Percentiles rank a stretch among this genome's conserved stretches.
Conservation (phyloP, 2,329 filamentous ascomycete genomes). For the Ambrosiella xylebori region DNA sequence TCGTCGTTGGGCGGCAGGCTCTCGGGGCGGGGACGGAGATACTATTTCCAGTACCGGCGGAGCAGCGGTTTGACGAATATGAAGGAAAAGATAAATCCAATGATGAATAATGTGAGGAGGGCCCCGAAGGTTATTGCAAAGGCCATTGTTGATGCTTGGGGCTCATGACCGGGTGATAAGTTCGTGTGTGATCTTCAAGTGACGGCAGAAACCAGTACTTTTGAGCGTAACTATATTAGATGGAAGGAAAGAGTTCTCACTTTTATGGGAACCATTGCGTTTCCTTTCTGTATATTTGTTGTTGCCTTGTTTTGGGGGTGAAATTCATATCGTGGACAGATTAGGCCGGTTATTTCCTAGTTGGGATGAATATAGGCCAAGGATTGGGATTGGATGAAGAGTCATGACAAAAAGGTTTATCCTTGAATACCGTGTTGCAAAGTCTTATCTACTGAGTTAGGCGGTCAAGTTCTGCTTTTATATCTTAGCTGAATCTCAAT, state of each 20-base stretch:
- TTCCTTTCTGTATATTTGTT: background rate
- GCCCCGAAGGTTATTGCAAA: background rate
- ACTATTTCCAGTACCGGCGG: background rate
- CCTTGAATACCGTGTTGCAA: background rate
- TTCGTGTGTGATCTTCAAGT: background rate
- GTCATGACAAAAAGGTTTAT: background rate
- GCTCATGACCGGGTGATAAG: background rate
- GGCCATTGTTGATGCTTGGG: background rate
- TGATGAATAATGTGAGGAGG: background rate
- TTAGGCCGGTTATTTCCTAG: background rate
- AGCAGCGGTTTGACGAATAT: background rate
- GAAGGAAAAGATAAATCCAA: background rate
- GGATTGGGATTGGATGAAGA: background rate
- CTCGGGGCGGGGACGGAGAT: background rate
- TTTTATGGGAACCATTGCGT: background rate
- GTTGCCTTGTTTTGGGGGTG: background rate
- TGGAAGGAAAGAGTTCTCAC: background rate
- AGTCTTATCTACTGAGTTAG: too few relatives aligned
- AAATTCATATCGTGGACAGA: background rate
- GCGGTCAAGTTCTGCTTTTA: too few relatives aligned
- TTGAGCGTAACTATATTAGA: background rate
- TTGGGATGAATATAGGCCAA: background rate
- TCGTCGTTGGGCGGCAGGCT: background rate
- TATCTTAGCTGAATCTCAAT: too few relatives aligned
- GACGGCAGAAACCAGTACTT: background rate